Conservation (phyloP, 1,284 basidiomycete species). For the Ustilago bromivora region DNA sequence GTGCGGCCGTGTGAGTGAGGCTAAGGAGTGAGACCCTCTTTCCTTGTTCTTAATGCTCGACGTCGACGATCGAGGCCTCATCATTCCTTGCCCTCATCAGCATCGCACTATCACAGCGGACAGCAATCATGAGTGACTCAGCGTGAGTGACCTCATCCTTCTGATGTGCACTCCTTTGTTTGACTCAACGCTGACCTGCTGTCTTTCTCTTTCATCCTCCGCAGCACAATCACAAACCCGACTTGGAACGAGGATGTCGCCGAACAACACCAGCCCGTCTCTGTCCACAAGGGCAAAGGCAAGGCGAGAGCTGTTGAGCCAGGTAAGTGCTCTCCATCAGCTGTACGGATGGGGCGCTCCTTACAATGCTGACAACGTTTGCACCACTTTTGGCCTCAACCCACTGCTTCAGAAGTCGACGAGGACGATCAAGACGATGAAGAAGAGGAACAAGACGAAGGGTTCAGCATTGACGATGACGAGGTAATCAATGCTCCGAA, state of each 20-base stretch:
- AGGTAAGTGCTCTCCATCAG: slow-evolving; percentile 24
- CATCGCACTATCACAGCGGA: neutral
- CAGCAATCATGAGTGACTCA: neutral
- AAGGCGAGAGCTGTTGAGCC: slow-evolving; percentile 46
- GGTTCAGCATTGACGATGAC: slow-evolving; percentile 46
- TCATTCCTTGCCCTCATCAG: neutral
- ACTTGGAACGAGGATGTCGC: slow-evolving; percentile 9
- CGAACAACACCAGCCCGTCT: slow-evolving; percentile 19
- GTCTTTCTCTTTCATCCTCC: neutral
- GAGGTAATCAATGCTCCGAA: slow-evolving; percentile 21
- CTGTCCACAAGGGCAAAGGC: slow-evolving; percentile 52
- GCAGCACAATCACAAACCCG: slow-evolving; percentile 13
- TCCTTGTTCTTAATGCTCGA: neutral
- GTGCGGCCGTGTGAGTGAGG: too few relatives aligned
- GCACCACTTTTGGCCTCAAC: neutral
- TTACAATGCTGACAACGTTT: neutral
- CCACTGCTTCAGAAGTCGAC: neutral
- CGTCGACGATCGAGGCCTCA: neutral
- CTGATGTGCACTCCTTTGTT: neutral
- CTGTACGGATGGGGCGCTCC: neutral
- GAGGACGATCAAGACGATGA: slow-evolving; percentile 33
- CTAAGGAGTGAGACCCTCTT: neutral
- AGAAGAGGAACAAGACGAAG: slow-evolving; percentile 36
- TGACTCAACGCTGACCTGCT: neutral
- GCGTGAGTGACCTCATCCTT: neutral